These are phyloP conservation scores for Sextonia rubra DNA, from an alignment of 164 flowering plant genomes.

Conservation along the genomic window DNA sequence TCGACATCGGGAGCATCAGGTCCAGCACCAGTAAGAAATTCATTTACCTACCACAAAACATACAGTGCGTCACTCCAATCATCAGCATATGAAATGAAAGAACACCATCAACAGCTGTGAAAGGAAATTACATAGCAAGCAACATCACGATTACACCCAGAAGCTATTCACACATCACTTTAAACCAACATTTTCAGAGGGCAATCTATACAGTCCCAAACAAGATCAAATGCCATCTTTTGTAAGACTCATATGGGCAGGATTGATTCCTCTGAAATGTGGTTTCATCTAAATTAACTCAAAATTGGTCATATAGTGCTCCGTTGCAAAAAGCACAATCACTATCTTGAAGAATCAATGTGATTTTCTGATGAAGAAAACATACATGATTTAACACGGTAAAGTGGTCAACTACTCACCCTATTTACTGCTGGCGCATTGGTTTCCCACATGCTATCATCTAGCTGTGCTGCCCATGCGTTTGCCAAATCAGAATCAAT, in stretches of 20 bases:
- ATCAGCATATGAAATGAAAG: no score
- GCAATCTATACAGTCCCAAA: neutral
- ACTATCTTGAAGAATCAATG: neutral
- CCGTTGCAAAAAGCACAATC: neutral
- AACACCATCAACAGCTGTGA: no score
- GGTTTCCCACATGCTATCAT: constrained; percentile 75
- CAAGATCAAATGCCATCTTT: neutral
- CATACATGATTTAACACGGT: neutral
- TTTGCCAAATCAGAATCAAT: constrained; percentile 90
- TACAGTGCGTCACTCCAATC: neutral
- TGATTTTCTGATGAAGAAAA: neutral
- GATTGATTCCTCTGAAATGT: no score
- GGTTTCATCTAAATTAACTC: neutral
- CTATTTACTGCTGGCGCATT: constrained; percentile 91
- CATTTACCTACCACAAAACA: constrained; percentile 60
- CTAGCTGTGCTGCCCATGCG: constrained; percentile 92
- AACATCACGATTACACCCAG: no score
- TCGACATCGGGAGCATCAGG: constrained; percentile 99
- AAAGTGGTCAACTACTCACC: constrained; percentile 36
- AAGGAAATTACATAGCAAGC: no score
- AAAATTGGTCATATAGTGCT: neutral
- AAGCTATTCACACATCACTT: no score
- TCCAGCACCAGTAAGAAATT: constrained; percentile 95
- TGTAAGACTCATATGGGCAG: neutral
- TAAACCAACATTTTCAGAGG: neutral